A percentile compares a stretch with the other conserved stretches of the same genome.
Conservation (phyloP, 1,284 basidiomycete species). For the Chalciporus piperatoides region DNA sequence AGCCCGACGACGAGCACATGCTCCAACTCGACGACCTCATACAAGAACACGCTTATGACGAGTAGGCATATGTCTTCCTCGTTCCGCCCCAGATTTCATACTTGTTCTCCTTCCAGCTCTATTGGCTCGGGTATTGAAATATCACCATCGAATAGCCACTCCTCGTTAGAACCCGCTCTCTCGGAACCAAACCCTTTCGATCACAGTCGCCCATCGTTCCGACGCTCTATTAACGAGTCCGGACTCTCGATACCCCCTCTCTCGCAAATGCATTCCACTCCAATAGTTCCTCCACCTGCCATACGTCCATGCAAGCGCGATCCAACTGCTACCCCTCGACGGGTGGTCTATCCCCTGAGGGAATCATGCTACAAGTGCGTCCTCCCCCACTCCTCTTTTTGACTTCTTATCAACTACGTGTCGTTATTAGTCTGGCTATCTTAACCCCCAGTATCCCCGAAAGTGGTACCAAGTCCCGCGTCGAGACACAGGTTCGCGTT, state of each 20-base stretch:
- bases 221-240: slow-evolving; percentile 16
- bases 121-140: slow-evolving; percentile 22
- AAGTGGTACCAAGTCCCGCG: slow-evolving; percentile 86
- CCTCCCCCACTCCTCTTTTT: slow-evolving; percentile 7
- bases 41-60: slow-evolving; percentile 66
- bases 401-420: slow-evolving; percentile 19
- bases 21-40: slow-evolving; percentile 68
- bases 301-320: slow-evolving; percentile 52
- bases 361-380: slow-evolving; percentile 72
- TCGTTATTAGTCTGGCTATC: slow-evolving; percentile 57
- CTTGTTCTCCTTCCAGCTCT: slow-evolving; percentile 16
- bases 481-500: slow-evolving; percentile 89
- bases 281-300: slow-evolving; percentile 48
- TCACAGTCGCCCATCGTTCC: slow-evolving; percentile 15
- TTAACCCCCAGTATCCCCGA: slow-evolving; percentile 83
- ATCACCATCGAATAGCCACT: slow-evolving; percentile 4
- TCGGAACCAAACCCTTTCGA: slow-evolving; percentile 9
- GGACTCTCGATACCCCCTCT: slow-evolving; percentile 31
- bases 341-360: slow-evolving; percentile 63
- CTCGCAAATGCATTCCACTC: slow-evolving; percentile 30
- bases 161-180: slow-evolving; percentile 10
- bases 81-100: not conserved
- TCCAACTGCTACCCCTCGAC: slow-evolving; percentile 45
- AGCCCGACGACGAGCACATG: slow-evolving; percentile 49
- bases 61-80: slow-evolving; percentile 42